These are phyloP conservation scores for Cladosporium sp. DNA, from an alignment of 2,329 filamentous ascomycete genomes.

Conservation along the genomic window DNA sequence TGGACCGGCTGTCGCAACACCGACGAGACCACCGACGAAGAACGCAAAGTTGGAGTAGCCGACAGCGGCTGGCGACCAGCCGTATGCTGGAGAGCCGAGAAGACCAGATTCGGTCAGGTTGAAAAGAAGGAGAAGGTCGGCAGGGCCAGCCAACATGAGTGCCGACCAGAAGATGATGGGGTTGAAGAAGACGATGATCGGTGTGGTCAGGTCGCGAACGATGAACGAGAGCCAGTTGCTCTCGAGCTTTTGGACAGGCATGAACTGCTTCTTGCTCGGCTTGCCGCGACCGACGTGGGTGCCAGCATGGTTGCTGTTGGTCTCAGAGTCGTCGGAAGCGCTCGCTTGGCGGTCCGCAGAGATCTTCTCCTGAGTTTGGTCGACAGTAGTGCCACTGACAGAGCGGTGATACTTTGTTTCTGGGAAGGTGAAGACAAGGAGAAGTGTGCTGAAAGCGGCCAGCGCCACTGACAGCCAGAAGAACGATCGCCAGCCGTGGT, in stretches of 20 bases:
- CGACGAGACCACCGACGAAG: conserved; percentile 39
- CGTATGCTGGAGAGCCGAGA: conserved; percentile 40
- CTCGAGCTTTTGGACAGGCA: conserved; percentile 35
- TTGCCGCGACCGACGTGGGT: conserved; percentile 31
- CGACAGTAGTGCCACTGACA: not conserved
- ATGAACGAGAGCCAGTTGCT: conserved; percentile 38
- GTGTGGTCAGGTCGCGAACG: conserved; percentile 38
- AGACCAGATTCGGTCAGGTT: conserved; percentile 50
- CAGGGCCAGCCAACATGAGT: conserved; percentile 32
- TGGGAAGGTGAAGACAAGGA: conserved; percentile 39
- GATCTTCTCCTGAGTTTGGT: conserved; percentile 24
- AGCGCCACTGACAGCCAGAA: conserved; percentile 44
- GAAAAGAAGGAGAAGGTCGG: conserved; percentile 44
- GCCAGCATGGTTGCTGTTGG: conserved; percentile 23
- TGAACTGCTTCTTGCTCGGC: conserved; percentile 38
- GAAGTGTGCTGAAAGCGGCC: conserved; percentile 36
- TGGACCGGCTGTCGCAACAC: conserved; percentile 48
- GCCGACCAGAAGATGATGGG: conserved; percentile 41
- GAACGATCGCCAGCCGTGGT: conserved; percentile 43
- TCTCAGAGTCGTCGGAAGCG: conserved; percentile 18
- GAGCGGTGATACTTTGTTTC: conserved; percentile 40
- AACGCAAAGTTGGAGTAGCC: conserved; percentile 50
- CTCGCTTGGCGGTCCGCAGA: not conserved
- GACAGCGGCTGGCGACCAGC: conserved; percentile 41
- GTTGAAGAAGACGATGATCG: conserved; percentile 42